A percentile compares a stretch with the other conserved stretches of the same genome.
These are phyloP conservation scores for Fusarium lyarnte DNA, from an alignment of 2,329 filamentous ascomycete species.

Conservation along the genomic window DNA sequence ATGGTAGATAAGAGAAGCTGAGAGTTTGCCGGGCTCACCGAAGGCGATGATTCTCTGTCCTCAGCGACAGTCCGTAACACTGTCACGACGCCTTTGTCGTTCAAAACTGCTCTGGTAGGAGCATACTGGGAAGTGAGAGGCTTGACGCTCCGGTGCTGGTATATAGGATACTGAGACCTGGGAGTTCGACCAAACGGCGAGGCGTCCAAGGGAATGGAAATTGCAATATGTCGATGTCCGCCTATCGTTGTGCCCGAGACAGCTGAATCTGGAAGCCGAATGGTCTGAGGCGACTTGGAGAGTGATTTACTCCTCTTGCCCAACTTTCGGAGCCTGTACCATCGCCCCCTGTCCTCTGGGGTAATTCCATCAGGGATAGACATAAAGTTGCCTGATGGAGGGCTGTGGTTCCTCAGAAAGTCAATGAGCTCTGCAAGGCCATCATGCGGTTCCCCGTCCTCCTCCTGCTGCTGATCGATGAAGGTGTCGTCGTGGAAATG, in stretches of 20 bases:
- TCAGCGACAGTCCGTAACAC: constrained; percentile 48
- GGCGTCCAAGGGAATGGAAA: constrained; percentile 66
- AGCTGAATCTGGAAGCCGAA: constrained; percentile 63
- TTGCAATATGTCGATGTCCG: constrained; percentile 68
- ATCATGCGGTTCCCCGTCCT: constrained; percentile 31
- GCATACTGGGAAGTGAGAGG: constrained; percentile 33
- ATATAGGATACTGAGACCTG: constrained; percentile 49
- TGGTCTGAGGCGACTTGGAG: constrained; percentile 44
- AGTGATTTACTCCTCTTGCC: constrained; percentile 50
- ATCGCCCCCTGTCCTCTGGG: constrained; percentile 50
- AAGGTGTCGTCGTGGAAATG: constrained; percentile 36
- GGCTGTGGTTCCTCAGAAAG: constrained; percentile 60
- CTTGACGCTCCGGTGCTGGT: constrained; percentile 27
- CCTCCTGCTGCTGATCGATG: constrained; percentile 29
- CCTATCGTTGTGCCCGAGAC: constrained; percentile 63
- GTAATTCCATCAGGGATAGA: constrained; percentile 51
- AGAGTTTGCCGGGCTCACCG: constrained; percentile 19
- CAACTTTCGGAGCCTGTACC: constrained; percentile 56
- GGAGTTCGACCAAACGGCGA: constrained; percentile 52
- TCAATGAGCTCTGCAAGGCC: constrained; percentile 53
- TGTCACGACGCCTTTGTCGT: constrained; percentile 51
- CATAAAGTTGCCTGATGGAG: constrained; percentile 62
- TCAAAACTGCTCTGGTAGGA: constrained; percentile 44
- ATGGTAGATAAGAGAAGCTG: constrained; percentile 14
- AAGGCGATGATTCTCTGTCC: constrained; percentile 30